phyloP scores from a whole-genome alignment of 306 rosid genomes.

The Morella rubra region DNA sequence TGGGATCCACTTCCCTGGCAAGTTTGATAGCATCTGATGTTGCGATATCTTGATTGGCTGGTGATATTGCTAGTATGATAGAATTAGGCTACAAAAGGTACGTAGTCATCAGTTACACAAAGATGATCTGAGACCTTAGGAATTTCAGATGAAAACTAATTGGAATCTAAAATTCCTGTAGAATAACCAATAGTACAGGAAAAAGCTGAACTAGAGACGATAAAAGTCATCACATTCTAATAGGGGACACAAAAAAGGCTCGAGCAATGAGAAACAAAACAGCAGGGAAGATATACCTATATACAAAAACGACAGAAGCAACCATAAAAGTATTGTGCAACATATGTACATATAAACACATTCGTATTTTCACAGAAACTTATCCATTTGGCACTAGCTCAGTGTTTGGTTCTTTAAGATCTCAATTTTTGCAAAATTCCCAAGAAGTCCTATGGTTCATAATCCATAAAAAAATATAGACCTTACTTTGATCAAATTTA shows the following conservation, averaged over 20 bases:
- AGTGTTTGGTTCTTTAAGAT: too few relatives aligned
- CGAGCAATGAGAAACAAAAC: not conserved
- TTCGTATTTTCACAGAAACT: too few relatives aligned
- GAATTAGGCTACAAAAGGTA: slow-evolving; percentile 68
- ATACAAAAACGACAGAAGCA: not conserved
- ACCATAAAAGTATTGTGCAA: too few relatives aligned
- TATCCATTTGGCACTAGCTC: too few relatives aligned
- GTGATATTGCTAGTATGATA: slow-evolving; percentile 83
- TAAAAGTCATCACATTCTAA: not conserved
- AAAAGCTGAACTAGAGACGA: not conserved
- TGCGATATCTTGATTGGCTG: slow-evolving; percentile 93
- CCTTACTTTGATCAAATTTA: too few relatives aligned
- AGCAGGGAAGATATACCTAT: not conserved
- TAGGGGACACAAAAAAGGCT: not conserved
- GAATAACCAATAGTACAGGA: not conserved
- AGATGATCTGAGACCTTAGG: not conserved
- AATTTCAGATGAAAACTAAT: slow-evolving; percentile 4
- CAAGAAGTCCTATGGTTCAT: too few relatives aligned
- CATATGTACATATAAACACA: too few relatives aligned
- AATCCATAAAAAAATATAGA: too few relatives aligned
- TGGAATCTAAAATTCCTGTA: not conserved
- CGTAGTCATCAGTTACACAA: slow-evolving; percentile 3
- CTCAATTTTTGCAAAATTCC: too few relatives aligned
- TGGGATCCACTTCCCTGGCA: slow-evolving; percentile 83
- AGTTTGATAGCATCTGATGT: slow-evolving; percentile 95